Percentiles rank a stretch among this genome's conserved stretches.
phyloP scores from a whole-genome alignment of 768 basidiomycete genomes.

The Austroboletus festivus region DNA sequence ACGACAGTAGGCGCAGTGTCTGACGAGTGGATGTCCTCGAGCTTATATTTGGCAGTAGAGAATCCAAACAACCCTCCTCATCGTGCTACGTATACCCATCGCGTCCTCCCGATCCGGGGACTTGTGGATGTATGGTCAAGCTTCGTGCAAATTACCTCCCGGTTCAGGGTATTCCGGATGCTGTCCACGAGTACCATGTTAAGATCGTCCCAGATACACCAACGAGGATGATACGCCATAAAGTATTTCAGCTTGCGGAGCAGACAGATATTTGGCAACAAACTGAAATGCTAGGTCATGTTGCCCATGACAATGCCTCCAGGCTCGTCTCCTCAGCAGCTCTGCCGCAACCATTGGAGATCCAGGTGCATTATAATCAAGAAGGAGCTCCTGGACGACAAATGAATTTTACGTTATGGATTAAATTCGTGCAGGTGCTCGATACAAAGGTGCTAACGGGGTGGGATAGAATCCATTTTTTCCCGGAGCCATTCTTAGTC shows the following conservation, averaged over 20 bases:
- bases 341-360: slow-evolving; percentile 37
- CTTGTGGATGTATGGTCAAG: no score
- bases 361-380: slow-evolving; percentile 36
- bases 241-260: slow-evolving; percentile 41
- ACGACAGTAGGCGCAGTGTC: no score
- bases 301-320: slow-evolving; percentile 43
- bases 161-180: no score
- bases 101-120: no score
- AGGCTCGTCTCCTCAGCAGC: slow-evolving; percentile 39
- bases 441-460: slow-evolving; percentile 23
- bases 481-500: no score
- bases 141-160: no score
- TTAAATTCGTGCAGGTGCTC: slow-evolving; percentile 33
- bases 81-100: no score
- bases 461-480: slow-evolving; percentile 29
- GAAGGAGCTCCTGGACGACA: slow-evolving; percentile 36
- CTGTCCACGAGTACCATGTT: slow-evolving; percentile 46
- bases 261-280: slow-evolving; percentile 25
- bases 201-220: slow-evolving; percentile 35
- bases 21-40: no score
- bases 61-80: no score
- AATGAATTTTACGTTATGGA: slow-evolving; percentile 38
- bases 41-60: no score
- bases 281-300: slow-evolving; percentile 37
- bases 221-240: slow-evolving; percentile 36